Conservation (phyloP, 257 asterid species). For the Thymus mandschuricus region DNA sequence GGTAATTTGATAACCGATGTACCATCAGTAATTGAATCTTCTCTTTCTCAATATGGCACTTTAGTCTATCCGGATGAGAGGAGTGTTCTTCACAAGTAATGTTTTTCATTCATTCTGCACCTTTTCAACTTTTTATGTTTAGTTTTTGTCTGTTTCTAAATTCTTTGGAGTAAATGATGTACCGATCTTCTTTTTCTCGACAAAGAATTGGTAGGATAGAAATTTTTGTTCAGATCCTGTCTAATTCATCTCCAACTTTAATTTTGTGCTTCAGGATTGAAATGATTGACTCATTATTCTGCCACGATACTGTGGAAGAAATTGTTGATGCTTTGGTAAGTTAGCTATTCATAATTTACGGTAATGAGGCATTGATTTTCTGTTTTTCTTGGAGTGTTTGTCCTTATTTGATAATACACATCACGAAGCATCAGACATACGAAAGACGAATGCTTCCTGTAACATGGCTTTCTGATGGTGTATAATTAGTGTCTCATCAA, state of each 20-base stretch:
- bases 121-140: not conserved
- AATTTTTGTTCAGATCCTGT: conserved; percentile 10
- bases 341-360: not conserved
- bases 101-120: conserved; percentile 26
- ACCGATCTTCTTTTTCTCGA: not conserved
- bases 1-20: conserved; percentile 89
- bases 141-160: not conserved
- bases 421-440: not conserved
- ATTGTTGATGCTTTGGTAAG: conserved; percentile 88
- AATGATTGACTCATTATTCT: conserved; percentile 68
- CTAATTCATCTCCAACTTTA: conserved; percentile 16
- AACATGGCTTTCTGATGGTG: conserved; percentile 18
- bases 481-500: not conserved
- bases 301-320: conserved; percentile 87
- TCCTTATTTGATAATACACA: not conserved
- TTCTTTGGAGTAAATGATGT: not conserved
- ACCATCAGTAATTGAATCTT: conserved; percentile 76
- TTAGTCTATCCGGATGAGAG: conserved; percentile 78
- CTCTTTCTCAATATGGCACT: conserved; percentile 88
- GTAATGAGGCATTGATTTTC: not conserved
- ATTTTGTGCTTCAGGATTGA: conserved; percentile 62
- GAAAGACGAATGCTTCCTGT: not conserved
- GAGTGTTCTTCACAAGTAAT: conserved; percentile 77
- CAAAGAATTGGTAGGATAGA: not conserved
- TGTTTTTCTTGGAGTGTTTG: not conserved